Evolutionary conservation across 805 yeast genomes (phyloP), one percentile per base, ranked within the genome.

Genomic region (Lipomyces orientalis): DNA sequence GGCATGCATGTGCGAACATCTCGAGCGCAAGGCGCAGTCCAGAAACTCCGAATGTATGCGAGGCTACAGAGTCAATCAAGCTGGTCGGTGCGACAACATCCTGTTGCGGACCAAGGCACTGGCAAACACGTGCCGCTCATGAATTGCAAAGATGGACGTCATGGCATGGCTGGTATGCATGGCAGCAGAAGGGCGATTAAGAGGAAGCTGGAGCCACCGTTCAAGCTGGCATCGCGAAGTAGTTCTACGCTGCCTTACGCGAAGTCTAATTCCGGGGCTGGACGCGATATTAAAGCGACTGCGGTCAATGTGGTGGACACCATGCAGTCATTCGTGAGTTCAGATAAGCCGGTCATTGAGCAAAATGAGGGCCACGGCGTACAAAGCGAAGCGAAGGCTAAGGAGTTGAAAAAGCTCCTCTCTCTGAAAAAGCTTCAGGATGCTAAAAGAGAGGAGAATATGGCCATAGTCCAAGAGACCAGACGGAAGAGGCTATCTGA

Each of bases 11-110:
- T 29, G 0, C 19, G 35, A 12, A 54, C 35, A 5, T 54, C 35
- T 54, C 35, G 33, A 14, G 57, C 57, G 33, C 35, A 54, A 16
- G 19, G 35, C 19, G 57, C 57, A 54, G 33, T 16, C 35, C 33
- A 29, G 33, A 31, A 54, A 25, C 19, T 54, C 8, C 33, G 35
- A 3, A 54, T 22, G 57, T 54, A n/a, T 31, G 35, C 35, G 57
- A 54, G 35, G 57, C 19, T 54, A 54, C 35, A 54, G 19, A 31
- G 19, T 54, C 35, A 54, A 2, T 43, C 49, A n/a, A 43, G 49
- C 22, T 43, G 49, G 49, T 43, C 49, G 49, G 7, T 16, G 22
- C 49, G 16, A 9, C 29, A 25, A 25, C 29, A 25, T 25, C 29
- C 29, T 25, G 29, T 25, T 3, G 29, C 29, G 29, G 29, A 25